Conservation (phyloP, 345 rosid genomes). For the Lagerstroemia speciosa region DNA sequence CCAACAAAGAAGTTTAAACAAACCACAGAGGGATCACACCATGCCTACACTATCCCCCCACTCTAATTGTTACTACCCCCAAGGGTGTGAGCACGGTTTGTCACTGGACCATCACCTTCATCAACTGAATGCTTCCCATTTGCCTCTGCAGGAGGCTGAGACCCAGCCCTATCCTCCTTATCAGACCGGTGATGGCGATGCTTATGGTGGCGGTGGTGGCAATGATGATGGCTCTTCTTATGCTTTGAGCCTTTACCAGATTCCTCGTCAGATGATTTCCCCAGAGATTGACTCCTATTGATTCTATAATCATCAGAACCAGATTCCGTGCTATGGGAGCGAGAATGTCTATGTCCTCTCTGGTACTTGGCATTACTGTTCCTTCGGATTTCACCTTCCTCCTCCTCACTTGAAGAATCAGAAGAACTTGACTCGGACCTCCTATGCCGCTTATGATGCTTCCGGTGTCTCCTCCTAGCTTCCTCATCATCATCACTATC, state of each 20-base stretch:
- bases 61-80: too few species aligned
- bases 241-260: constrained; percentile 1
- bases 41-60: too few species aligned
- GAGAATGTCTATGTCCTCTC: too few species aligned
- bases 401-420: constrained; percentile 24
- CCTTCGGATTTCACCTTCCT: constrained; percentile 22
- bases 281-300: not conserved
- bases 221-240: not conserved
- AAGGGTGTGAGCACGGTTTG: too few species aligned
- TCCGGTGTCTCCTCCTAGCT: constrained; percentile 22
- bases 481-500: constrained; percentile 28
- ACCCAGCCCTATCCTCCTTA: not conserved
- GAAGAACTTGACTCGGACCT: constrained; percentile 21
- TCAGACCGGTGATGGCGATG: constrained; percentile 5
- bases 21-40: too few species aligned
- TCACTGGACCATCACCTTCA: not conserved
- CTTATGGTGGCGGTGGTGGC: constrained; percentile 13
- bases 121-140: not conserved
- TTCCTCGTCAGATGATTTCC: not conserved
- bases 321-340: too few species aligned
- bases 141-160: not conserved
- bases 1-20: too few species aligned
- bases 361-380: too few species aligned
- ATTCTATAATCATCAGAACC: not conserved
- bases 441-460: constrained; percentile 27